Evolutionary conservation across 2,329 filamentous ascomycete genomes (phyloP).

Genomic region (Xylogone sp.): DNA sequence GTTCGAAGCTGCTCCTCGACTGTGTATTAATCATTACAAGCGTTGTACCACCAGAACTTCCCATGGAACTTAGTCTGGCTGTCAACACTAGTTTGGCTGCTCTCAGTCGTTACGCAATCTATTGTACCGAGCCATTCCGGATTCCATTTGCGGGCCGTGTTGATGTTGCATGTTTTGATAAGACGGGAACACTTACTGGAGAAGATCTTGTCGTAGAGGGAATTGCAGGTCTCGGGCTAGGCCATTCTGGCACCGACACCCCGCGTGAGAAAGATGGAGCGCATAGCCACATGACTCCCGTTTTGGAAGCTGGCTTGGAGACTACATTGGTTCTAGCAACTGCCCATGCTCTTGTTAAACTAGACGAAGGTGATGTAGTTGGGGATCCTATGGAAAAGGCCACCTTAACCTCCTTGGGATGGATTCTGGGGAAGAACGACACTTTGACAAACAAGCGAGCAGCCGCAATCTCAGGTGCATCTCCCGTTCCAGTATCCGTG

Average conservation of each 20-base stretch:
- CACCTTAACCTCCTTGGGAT: constrained; percentile 82
- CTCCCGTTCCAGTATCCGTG: constrained; percentile 55
- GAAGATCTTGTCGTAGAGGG: constrained; percentile 97
- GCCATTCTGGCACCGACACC: constrained; percentile 60
- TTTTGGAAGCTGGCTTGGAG: constrained; percentile 68
- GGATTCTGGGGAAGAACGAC: constrained; percentile 89
- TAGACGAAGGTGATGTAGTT: constrained; percentile 95
- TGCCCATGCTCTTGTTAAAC: constrained; percentile 89
- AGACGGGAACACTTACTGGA: constrained; percentile 94
- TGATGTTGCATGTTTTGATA: constrained; percentile 97
- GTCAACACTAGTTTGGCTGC: constrained; percentile 97
- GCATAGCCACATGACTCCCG: constrained; percentile 72
- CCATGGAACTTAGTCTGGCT: constrained; percentile 95
- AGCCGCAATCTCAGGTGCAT: constrained; percentile 38
- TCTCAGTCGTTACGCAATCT: constrained; percentile 92
- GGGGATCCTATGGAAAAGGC: constrained; percentile 99
- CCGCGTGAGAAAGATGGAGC: constrained; percentile 73
- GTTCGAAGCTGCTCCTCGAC: constrained; percentile 94
- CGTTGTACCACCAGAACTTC: constrained; percentile 95
- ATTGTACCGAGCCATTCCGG: constrained; percentile 97
- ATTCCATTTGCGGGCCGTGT: constrained; percentile 95
- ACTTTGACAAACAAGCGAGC: constrained; percentile 66
- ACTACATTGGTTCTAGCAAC: constrained; percentile 93
- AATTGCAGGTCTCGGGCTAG: constrained; percentile 82
- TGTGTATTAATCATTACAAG: constrained; percentile 97